phyloP scores from a whole-genome alignment of 768 basidiomycete species.

The Paxillus rubicundulus region DNA sequence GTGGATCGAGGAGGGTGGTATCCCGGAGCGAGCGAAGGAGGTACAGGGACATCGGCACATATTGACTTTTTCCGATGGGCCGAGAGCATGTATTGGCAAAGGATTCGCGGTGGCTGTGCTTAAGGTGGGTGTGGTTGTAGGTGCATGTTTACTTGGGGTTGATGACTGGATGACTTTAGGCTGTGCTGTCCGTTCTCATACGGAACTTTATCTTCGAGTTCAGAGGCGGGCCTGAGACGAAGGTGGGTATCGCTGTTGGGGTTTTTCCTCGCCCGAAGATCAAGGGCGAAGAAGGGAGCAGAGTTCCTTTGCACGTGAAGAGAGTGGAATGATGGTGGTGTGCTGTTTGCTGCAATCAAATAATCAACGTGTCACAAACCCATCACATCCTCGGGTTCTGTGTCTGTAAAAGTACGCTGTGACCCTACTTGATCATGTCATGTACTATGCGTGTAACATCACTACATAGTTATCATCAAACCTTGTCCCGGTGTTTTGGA shows the following conservation, averaged over 20 bases:
- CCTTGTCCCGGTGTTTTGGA: no score
- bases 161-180: background rate
- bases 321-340: conserved; percentile 2
- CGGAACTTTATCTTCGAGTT: conserved; percentile 34
- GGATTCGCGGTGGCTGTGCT: conserved; percentile 41
- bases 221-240: conserved; percentile 38
- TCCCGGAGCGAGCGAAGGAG: conserved; percentile 29
- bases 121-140: conserved; percentile 32
- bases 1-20: conserved; percentile 36
- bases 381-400: no score
- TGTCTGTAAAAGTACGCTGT: no score
- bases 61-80: conserved; percentile 45
- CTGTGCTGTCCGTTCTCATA: conserved; percentile 29
- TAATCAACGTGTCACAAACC: no score
- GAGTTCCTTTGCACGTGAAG: conserved; percentile 10
- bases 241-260: conserved; percentile 22
- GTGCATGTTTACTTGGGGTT: no score
- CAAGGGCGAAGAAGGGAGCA: conserved; percentile 15
- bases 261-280: conserved; percentile 37
- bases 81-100: conserved; percentile 44
- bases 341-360: no score
- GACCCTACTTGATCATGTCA: no score
- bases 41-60: conserved; percentile 40
- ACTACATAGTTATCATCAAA: no score
- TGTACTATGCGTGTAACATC: no score